These are phyloP conservation scores for Heritiera littoralis DNA, from an alignment of 345 rosid genomes.

Conservation along the genomic window DNA sequence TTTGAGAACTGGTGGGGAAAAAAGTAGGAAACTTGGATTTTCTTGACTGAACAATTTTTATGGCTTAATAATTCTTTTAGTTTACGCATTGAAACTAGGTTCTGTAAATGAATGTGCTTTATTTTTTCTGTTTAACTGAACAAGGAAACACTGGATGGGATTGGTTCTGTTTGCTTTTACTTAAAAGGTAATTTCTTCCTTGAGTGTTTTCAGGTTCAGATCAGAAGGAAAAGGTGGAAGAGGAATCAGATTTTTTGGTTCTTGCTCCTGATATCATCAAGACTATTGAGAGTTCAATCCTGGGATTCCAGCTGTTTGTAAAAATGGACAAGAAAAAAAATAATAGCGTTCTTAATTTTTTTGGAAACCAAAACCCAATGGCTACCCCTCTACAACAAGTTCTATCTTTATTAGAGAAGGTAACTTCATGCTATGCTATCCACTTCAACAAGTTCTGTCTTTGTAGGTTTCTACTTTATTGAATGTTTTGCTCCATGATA, in stretches of 20 bases:
- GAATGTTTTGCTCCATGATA: neutral
- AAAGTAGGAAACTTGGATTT: neutral
- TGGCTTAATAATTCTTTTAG: neutral
- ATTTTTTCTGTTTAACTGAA: neutral
- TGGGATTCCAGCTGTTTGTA: constrained; percentile 64
- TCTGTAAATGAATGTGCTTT: neutral
- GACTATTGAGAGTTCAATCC: constrained; percentile 66
- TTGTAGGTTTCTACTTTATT: neutral
- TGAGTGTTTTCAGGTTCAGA: constrained; percentile 54
- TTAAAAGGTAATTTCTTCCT: constrained; percentile 20
- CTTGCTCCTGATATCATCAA: constrained; percentile 63
- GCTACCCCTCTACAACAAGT: constrained; percentile 75
- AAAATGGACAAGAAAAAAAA: constrained; percentile 76
- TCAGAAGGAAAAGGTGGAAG: constrained; percentile 50
- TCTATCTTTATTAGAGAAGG: constrained; percentile 79
- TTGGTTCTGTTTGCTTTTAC: constrained; percentile 16
- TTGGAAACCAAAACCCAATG: constrained; percentile 65
- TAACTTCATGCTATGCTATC: constrained; percentile 17
- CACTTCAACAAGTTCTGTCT: neutral
- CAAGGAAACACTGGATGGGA: neutral
- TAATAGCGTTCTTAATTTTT: constrained; percentile 46
- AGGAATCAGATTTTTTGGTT: constrained; percentile 54
- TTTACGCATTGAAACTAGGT: neutral
- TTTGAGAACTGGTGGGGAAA: neutral
- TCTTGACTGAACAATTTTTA: neutral